Evolutionary conservation across 108 stramenopile genomes (phyloP), one percentile per base, ranked within the genome.

Genomic region (Skeletonema potamos): DNA sequence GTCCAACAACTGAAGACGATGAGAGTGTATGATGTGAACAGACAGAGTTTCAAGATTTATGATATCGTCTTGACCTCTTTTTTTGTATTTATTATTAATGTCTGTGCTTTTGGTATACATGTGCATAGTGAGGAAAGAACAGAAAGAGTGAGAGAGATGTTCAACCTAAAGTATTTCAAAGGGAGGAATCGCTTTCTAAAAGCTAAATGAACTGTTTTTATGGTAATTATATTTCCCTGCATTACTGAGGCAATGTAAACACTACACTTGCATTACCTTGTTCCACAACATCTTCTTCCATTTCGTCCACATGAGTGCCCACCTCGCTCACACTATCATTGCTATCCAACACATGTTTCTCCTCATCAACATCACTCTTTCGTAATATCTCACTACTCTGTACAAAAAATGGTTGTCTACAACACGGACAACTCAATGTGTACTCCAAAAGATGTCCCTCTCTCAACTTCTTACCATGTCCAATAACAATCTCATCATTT

Each of bases 11-110:
- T 7, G 66, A 29, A 30, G 58, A 59, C 58, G 58, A 56, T 34
- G 54, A 67, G 36, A 67, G 66, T 24, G 66, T 67, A 20, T 67
- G 66, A 66, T 39, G 33, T 48, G 48, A 51, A 8, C 22, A 22
- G 18, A 10, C 48, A 51, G 48, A 51, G 48, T 51, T 20, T 51
- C 48, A 51, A 51, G 48, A 51, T 22, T 44, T 51, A 51, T 51
- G 22, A 24, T 51, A 5, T 22, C 18, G 22, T 51, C 48, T 51
- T 24, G 48, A n/a, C 22, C 48, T 51, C 48, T 51, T 51, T 18
- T 18, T 51, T 51, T 51, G 22, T 51, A 51, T 22, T 6, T 10
- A 10, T 8, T 20, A 22, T 51, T 51, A n/a, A 22, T 51, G 22
- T 51, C 22, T 51, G 22, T 24, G 20, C 20, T 15, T 41, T 15